Base-by-base conservation (phyloP, 2,329 filamentous ascomycete genomes). In the Scedosporium boydii region DNA sequence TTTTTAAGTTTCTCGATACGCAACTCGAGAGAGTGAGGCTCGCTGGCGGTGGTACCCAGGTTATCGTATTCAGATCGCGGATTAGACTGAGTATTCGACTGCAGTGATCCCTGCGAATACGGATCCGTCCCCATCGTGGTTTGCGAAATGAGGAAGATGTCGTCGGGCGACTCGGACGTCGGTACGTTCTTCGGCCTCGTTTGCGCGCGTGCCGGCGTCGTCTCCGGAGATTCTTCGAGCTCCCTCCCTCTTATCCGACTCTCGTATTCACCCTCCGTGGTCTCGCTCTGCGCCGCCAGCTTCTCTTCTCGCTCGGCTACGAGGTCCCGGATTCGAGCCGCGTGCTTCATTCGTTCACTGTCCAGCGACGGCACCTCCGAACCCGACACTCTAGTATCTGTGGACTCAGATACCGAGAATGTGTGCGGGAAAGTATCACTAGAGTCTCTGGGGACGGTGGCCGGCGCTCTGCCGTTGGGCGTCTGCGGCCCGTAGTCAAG, bases 371-470 rank as follows among this genome's bases (percentile, higher is more conserved):
- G 59, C 38, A 27, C 3, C 3, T 68, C 67, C 66, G 67, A 65
- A n/a, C 68, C 71, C 0, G 67, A 74, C 2, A 60, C 6, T 21
- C 60, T 44, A 1, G 60, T 62, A 23, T 55, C 41, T 38, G 60
- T 58, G 12, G 60, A 62, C 41, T 29, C 79, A 0, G 84, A 86
- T 3, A 83, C 77, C 16, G 82, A 84, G 66, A 87, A 86, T 70
- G 86, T 79, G 60, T 84, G 81, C 7, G 70, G 74, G 61, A 84
- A 83, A 66, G 83, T 86, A 57, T 85, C 84, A 6, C 80, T 78
- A 0, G 84, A 87, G 68, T 86, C 80, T 27, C 46, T 29, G 18
- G 23, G 27, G 14, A 42, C 51, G 26, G 38, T 12, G 10, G 29
- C 12, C 18, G 16, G 38, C 51, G 48, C 44, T 41, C 59, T 61